Conservation (phyloP, 1,284 basidiomycete genomes). For the Apiotrichum gracile region DNA sequence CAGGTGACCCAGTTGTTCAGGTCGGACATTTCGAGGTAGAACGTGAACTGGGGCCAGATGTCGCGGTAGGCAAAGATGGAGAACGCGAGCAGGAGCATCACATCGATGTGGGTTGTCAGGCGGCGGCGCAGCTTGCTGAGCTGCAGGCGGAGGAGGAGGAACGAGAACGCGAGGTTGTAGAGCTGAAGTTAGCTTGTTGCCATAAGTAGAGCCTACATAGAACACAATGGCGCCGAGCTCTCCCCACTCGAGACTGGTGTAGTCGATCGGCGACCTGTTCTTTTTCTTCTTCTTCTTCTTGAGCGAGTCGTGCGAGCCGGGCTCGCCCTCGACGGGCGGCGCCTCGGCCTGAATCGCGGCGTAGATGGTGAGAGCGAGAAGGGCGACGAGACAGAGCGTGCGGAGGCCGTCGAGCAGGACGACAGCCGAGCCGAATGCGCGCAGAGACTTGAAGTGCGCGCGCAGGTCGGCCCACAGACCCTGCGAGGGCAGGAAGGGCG, state of each 20-base stretch:
- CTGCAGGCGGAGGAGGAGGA: slow-evolving; percentile 35
- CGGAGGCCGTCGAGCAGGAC: slow-evolving; percentile 41
- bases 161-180: slow-evolving; percentile 37
- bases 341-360: slow-evolving; percentile 42
- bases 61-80: slow-evolving; percentile 59
- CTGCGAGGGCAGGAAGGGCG: slow-evolving; percentile 33
- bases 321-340: slow-evolving; percentile 13
- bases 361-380: slow-evolving; percentile 42
- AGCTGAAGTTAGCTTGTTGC: slow-evolving; percentile 19
- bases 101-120: slow-evolving; percentile 38
- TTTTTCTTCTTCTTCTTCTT: slow-evolving; percentile 37
- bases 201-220: slow-evolving; percentile 31
- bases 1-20: slow-evolving; percentile 44
- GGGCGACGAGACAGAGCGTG: slow-evolving; percentile 30
- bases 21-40: slow-evolving; percentile 49
- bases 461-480: slow-evolving; percentile 40
- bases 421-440: slow-evolving; percentile 35
- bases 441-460: slow-evolving; percentile 33
- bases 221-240: slow-evolving; percentile 43
- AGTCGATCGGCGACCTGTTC: slow-evolving; percentile 34
- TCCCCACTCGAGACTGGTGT: slow-evolving; percentile 42
- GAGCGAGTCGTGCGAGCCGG: slow-evolving; percentile 17
- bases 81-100: slow-evolving; percentile 49
- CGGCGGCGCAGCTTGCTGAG: slow-evolving; percentile 34
- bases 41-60: slow-evolving; percentile 58